These are phyloP conservation scores for Psilocybe azurescens DNA, from an alignment of 768 basidiomycete species.

Conservation along the genomic window DNA sequence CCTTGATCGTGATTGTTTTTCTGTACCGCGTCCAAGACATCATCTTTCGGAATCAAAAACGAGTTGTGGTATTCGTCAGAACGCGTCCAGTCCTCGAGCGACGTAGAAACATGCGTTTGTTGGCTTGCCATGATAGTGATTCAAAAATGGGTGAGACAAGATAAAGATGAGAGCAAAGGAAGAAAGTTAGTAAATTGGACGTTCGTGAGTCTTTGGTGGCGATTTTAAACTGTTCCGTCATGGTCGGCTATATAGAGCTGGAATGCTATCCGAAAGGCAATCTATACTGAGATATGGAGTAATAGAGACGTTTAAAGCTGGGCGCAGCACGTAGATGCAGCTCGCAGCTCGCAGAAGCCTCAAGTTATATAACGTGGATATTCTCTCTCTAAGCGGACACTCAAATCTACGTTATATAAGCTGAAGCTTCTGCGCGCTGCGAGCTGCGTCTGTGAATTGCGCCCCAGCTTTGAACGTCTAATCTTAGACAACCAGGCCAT, in stretches of 20 bases:
- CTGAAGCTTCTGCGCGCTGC: no score
- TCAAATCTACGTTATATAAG: no score
- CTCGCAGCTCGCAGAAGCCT: no score
- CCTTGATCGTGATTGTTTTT: slow-evolving; percentile 47
- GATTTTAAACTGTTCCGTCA: neutral
- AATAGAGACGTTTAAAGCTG: no score
- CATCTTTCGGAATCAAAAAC: slow-evolving; percentile 52
- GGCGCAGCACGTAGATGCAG: no score
- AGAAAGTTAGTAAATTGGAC: no score
- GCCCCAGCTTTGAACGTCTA: neutral
- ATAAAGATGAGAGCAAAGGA: neutral
- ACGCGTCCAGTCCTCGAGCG: slow-evolving; percentile 51
- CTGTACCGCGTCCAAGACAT: slow-evolving; percentile 43
- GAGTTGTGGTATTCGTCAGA: slow-evolving; percentile 62
- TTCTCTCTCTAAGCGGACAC: no score
- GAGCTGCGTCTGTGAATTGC: no score
- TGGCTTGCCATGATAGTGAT: slow-evolving; percentile 11
- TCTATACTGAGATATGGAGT: neutral
- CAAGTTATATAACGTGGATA: no score
- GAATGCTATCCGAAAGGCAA: no score
- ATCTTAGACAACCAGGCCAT: neutral
- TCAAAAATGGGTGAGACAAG: neutral
- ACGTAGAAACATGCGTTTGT: slow-evolving; percentile 22
- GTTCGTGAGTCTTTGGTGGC: neutral
- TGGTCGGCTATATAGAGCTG: no score